These are phyloP conservation scores for Yamadazyma sp. DNA, from an alignment of 1,139 yeast genomes.

Conservation along the genomic window DNA sequence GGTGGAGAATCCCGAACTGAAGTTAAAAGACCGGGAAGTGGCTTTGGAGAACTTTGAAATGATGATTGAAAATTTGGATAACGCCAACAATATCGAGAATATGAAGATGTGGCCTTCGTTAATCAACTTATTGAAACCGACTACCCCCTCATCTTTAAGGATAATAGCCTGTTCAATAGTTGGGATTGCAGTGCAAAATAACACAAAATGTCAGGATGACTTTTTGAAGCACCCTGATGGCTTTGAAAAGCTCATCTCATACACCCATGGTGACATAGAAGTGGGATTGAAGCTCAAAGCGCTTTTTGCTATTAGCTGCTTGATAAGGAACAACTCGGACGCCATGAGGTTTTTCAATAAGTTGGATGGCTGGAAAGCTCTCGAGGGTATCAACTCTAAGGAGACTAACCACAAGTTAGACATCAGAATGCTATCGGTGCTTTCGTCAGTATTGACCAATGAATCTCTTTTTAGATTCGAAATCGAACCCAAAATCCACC, in stretches of 20 bases:
- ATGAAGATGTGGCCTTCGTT: slow-evolving; percentile 78
- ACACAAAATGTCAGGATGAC: slow-evolving; percentile 68
- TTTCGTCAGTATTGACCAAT: slow-evolving; percentile 58
- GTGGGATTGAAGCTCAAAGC: slow-evolving; percentile 57
- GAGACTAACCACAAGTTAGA: slow-evolving; percentile 37
- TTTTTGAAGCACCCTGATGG: slow-evolving; percentile 55
- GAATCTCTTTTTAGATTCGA: slow-evolving; percentile 28
- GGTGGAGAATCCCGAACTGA: slow-evolving; percentile 61
- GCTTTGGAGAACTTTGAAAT: slow-evolving; percentile 93
- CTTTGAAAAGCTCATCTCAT: slow-evolving; percentile 41
- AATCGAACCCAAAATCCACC: slow-evolving; percentile 40
- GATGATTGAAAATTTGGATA: slow-evolving; percentile 90
- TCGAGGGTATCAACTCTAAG: slow-evolving; percentile 17
- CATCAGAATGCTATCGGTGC: slow-evolving; percentile 55
- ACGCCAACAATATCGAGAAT: slow-evolving; percentile 89
- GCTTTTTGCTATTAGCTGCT: slow-evolving; percentile 72
- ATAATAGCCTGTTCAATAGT: slow-evolving; percentile 69
- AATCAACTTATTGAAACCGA: slow-evolving; percentile 43
- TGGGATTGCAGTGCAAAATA: slow-evolving; percentile 93
- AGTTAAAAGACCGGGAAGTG: slow-evolving; percentile 60
- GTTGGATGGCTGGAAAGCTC: slow-evolving; percentile 61
- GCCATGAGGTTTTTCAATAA: slow-evolving; percentile 57
- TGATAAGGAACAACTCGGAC: slow-evolving; percentile 66
- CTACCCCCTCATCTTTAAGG: slow-evolving; percentile 38
- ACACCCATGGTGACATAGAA: slow-evolving; percentile 28